phyloP scores from a whole-genome alignment of 1,139 yeast genomes.

The Magnusiomyces sp. region DNA sequence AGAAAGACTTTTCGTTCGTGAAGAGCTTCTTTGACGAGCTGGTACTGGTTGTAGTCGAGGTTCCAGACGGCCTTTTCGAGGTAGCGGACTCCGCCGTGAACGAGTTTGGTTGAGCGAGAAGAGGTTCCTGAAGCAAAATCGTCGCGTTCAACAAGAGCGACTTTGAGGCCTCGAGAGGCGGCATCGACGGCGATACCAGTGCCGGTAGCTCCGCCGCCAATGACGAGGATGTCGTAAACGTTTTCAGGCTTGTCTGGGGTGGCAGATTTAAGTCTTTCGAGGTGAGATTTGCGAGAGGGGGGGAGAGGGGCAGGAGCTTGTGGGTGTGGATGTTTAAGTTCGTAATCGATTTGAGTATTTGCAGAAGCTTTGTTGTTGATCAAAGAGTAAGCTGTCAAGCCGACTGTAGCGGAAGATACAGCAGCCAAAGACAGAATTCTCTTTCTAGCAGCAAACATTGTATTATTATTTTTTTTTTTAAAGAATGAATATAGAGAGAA shows the following conservation, averaged over 20 bases:
- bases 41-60: constrained; percentile 82
- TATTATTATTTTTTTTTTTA: neutral
- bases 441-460: constrained; percentile 3
- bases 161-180: constrained; percentile 80
- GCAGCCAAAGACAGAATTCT: neutral
- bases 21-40: constrained; percentile 87
- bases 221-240: constrained; percentile 68
- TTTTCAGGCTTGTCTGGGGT: constrained; percentile 15
- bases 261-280: constrained; percentile 8
- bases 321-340: constrained; percentile 6
- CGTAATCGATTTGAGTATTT: constrained; percentile 2
- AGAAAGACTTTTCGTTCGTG: constrained; percentile 86
- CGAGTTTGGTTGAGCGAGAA: constrained; percentile 92
- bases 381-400: constrained; percentile 4
- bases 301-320: constrained; percentile 8
- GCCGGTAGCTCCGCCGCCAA: constrained; percentile 97
- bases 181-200: constrained; percentile 93
- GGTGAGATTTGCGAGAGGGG: constrained; percentile 9
- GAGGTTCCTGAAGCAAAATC: constrained; percentile 93
- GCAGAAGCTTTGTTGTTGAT: constrained; percentile 1
- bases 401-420: neutral
- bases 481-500: no score
- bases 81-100: constrained; percentile 95
- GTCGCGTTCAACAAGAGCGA: constrained; percentile 74
- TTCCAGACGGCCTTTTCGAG: constrained; percentile 87